Percentiles rank a stretch among this genome's conserved stretches.
phyloP scores from a whole-genome alignment of 495 filamentous ascomycete species.

The Xeromyces bisporus region DNA sequence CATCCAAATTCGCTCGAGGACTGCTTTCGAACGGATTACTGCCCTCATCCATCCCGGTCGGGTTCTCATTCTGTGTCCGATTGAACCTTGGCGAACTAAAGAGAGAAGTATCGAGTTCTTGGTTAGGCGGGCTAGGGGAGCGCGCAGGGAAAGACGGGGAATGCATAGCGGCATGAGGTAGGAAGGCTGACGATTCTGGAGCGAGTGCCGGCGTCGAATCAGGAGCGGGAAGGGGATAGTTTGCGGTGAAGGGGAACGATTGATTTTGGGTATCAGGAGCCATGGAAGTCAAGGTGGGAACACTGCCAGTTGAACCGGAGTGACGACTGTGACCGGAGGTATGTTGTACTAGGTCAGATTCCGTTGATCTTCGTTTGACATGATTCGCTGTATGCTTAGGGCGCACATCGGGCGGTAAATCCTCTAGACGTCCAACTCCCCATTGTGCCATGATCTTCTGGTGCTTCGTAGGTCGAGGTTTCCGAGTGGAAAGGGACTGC shows the following conservation, averaged over 20 bases:
- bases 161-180: slow-evolving; percentile 20
- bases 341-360: slow-evolving; percentile 11
- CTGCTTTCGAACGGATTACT: slow-evolving; percentile 22
- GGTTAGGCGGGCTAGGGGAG: slow-evolving; percentile 19
- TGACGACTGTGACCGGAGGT: slow-evolving; percentile 11
- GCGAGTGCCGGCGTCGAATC: slow-evolving; percentile 27
- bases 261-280: slow-evolving; percentile 13
- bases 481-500: slow-evolving; percentile 79
- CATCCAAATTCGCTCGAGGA: slow-evolving; percentile 26
- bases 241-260: slow-evolving; percentile 26
- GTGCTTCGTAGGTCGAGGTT: slow-evolving; percentile 91
- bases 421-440: slow-evolving; percentile 72
- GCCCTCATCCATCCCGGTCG: slow-evolving; percentile 10
- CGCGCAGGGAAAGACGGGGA: slow-evolving; percentile 27
- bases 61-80: slow-evolving; percentile 12
- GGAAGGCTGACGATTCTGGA: slow-evolving; percentile 22
- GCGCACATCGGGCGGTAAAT: slow-evolving; percentile 64
- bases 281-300: slow-evolving; percentile 21
- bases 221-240: slow-evolving; percentile 20
- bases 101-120: slow-evolving; percentile 21
- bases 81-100: slow-evolving; percentile 25
- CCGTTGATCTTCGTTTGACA: slow-evolving; percentile 28
- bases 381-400: slow-evolving; percentile 56
- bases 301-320: slow-evolving; percentile 9
- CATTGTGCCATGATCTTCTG: slow-evolving; percentile 86